These are phyloP conservation scores for Auricularia auricula-judae DNA, from an alignment of 768 basidiomycete genomes.

Conservation along the genomic window DNA sequence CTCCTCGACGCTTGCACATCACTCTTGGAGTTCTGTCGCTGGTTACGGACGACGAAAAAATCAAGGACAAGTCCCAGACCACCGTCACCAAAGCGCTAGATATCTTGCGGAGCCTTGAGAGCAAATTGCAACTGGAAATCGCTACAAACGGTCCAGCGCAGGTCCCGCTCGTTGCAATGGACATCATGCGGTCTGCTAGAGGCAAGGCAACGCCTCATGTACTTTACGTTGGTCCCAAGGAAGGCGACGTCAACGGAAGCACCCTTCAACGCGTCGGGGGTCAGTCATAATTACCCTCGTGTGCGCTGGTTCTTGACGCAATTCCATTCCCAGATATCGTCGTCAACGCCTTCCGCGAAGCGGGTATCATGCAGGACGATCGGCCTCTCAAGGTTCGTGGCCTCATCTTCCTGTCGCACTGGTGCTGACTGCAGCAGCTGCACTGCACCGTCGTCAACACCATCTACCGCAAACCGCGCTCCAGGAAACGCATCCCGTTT, in stretches of 20 bases:
- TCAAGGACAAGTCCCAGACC: conserved; percentile 4
- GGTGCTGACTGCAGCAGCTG: conserved; percentile 13
- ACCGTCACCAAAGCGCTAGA: conserved; percentile 16
- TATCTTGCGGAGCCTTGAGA: conserved; percentile 16
- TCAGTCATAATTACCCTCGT: conserved; percentile 12
- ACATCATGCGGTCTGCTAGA: conserved; percentile 35
- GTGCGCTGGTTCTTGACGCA: conserved; percentile 10
- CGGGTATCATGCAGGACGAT: conserved; percentile 22
- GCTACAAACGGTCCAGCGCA: conserved; percentile 21
- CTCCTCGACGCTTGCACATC: conserved; percentile 52
- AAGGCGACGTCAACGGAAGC: conserved; percentile 20
- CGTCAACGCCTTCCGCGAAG: conserved; percentile 14
- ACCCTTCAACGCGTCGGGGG: conserved; percentile 24
- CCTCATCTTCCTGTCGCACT: background rate
- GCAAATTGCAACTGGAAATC: conserved; percentile 29
- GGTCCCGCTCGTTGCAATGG: conserved; percentile 36
- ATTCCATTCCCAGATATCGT: no score
- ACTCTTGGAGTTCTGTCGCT: conserved; percentile 70
- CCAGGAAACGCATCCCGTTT: conserved; percentile 27
- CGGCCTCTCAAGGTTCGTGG: conserved; percentile 24
- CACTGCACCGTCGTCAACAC: conserved; percentile 30
- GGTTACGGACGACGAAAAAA: conserved; percentile 3
- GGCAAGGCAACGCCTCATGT: conserved; percentile 35
- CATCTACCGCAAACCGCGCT: conserved; percentile 18
- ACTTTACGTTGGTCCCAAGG: conserved; percentile 41